A percentile compares a stretch with the other conserved stretches of the same genome.
phyloP scores from a whole-genome alignment of 495 filamentous ascomycete genomes.

The Lophiostoma macrostomum region DNA sequence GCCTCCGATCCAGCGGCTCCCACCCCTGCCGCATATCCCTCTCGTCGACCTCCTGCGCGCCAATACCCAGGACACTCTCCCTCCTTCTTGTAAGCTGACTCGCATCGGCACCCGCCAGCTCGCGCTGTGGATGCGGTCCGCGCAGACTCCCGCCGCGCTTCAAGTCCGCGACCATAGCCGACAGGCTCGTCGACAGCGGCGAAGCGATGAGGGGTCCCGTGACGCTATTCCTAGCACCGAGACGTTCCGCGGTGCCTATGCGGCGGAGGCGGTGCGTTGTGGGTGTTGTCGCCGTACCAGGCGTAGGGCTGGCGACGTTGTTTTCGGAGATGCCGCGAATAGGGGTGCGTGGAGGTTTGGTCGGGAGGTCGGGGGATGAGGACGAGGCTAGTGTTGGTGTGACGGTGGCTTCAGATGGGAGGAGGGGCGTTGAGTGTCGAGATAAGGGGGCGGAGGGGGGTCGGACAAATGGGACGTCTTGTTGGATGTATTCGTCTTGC shows the following conservation, averaged over 20 bases:
- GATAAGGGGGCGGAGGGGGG: slow-evolving; percentile 8
- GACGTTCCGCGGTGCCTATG: slow-evolving; percentile 22
- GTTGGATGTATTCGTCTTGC: slow-evolving; percentile 1
- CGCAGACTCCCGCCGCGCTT: slow-evolving; percentile 22
- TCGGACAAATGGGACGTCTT: slow-evolving; percentile 1
- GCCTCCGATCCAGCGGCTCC: slow-evolving; percentile 16
- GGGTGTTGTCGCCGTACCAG: slow-evolving; percentile 12
- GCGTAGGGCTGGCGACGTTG: slow-evolving; percentile 9
- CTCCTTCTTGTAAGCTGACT: background rate
- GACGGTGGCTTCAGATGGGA: slow-evolving; percentile 25
- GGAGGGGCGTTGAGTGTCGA: slow-evolving; percentile 22
- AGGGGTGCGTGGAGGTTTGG: slow-evolving; percentile 16
- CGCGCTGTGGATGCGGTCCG: background rate
- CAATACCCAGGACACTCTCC: slow-evolving; percentile 23
- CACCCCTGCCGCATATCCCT: slow-evolving; percentile 13
- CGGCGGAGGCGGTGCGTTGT: slow-evolving; percentile 20
- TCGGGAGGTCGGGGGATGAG: slow-evolving; percentile 14
- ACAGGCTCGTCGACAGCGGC: slow-evolving; percentile 37
- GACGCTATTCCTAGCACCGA: slow-evolving; percentile 29
- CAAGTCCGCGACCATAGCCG: slow-evolving; percentile 50
- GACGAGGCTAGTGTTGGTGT: slow-evolving; percentile 11
- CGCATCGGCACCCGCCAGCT: background rate
- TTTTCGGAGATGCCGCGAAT: slow-evolving; percentile 13
- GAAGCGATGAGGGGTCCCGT: slow-evolving; percentile 34
- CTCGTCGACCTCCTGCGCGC: slow-evolving; percentile 8